Base-by-base conservation (phyloP, 371 early-diverging fungal genomes). In the Hamiltosporidium tvaerminnensis region DNA sequence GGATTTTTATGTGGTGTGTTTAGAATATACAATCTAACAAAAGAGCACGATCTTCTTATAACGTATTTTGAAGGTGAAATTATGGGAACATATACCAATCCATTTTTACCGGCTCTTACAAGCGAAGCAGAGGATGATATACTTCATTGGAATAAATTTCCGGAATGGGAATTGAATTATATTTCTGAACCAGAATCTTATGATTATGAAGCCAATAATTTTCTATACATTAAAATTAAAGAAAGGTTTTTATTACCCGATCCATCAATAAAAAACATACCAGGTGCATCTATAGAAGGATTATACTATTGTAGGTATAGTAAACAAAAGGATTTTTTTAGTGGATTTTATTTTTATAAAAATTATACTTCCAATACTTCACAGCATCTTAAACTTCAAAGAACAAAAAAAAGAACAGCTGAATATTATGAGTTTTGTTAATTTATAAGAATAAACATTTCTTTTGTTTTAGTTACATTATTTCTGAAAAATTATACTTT, bases 281-380 rank as follows among this genome's bases (percentile, higher is more conserved):
- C 59, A 2, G 68, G 61, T 37, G 68, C 68, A 37, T 67, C 68
- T 12, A 67, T 67, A 12, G 68, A 67, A 53, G 68, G 68, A 34
- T 63, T 35, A 47, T 67, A 67, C 53, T 67, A 67, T 50, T 67
- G 63, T 50, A 54, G 58, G 47, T 67, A 67, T 39, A 57, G 59
- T 56, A 67, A 62, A 56, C 53, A 57, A 23, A 36, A 59, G 12
- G 68, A 67, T 44, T 59, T 54, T 55, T 67, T 67, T 63, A 47
- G 39, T 7, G 68, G 68, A 1, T 53, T 53, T 48, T 67, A 67
- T 47, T 67, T 57, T 34, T 67, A 57, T 59, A 56, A 62, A 63
- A 41, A 23, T 23, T 23, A 23, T 23, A 23, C 23, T 23, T 23
- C 23, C 23, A 23, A 23, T 23, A 23, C 23, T 23, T 23, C 23